Evolutionary conservation across 2,329 filamentous ascomycete species (phyloP), one percentile per base, ranked within the genome.

Genomic region (Cyphellophora attinorum): DNA sequence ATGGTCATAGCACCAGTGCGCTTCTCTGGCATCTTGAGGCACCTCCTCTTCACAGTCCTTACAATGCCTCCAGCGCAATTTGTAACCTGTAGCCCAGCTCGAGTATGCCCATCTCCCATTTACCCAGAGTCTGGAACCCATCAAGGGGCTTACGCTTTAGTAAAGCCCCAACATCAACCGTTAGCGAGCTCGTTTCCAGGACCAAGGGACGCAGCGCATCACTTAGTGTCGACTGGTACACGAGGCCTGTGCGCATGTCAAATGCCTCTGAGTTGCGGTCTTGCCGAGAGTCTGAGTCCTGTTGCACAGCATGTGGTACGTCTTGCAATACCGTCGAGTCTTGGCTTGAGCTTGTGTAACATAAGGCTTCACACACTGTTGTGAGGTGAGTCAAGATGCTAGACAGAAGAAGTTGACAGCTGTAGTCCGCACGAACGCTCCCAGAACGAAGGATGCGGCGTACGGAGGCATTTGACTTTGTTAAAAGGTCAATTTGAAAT

Each of bases 331-430:
- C 15, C 19, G 6, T 11, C 19, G 12, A 10, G 5, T n/a, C 29
- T 31, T 6, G 3, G 17, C 12, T n/a, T 11, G 17, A 6, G 8
- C 14, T 17, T 31, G 29, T 14, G 15, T 12, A 5, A 19, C 39
- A 44, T 5, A 49, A 31, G 11, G 29, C 31, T 32, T 49, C 45
- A 32, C 45, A 46, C 6, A 47, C 19, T 14, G 31, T 29, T 0
- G 42, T 40, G 14, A 49, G 31, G 29, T 44, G 39, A 19, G 39
- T 40, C 27, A 47, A 33, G 19, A 49, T 46, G 28, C 33, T 45
- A 3, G 46, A 47, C 11, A 49, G 40, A 6, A 49, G 27, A 33
- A 49, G 29, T 11, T 49, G 45, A 27, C 46, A 49, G 2, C 37
- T 33, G 29, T 49, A 49, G 19, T 47, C 38, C n/a, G 35, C 32